A percentile compares a stretch with the other conserved stretches of the same genome.
phyloP scores from a whole-genome alignment of 1,284 basidiomycete species.

The Tremellales sp. region DNA sequence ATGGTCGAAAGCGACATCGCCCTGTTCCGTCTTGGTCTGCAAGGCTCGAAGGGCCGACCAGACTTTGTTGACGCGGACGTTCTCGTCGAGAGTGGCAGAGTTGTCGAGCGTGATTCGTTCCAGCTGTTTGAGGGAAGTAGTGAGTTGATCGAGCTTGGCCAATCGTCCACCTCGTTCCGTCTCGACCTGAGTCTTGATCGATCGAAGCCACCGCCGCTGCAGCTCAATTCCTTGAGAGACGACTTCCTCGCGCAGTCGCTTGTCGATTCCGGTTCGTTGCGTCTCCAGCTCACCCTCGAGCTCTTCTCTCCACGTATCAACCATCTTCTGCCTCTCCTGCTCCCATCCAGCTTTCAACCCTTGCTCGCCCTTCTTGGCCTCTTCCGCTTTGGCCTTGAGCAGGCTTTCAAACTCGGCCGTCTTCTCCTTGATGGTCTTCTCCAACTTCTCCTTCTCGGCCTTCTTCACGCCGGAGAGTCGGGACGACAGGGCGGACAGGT shows the following conservation, averaged over 20 bases:
- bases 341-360: slow-evolving; percentile 80
- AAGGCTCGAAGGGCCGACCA: slow-evolving; percentile 51
- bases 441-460: slow-evolving; percentile 71
- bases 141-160: slow-evolving; percentile 89
- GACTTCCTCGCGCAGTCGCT: slow-evolving; percentile 89
- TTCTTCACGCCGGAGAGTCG: slow-evolving; percentile 78
- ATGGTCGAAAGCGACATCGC: slow-evolving; percentile 71
- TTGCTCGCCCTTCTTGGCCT: slow-evolving; percentile 78
- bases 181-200: slow-evolving; percentile 93
- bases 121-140: slow-evolving; percentile 81
- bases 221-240: slow-evolving; percentile 95
- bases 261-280: slow-evolving; percentile 90
- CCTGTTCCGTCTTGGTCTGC: slow-evolving; percentile 54
- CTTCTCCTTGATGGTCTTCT: slow-evolving; percentile 75
- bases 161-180: slow-evolving; percentile 93
- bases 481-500: slow-evolving; percentile 72
- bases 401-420: slow-evolving; percentile 77
- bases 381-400: slow-evolving; percentile 77
- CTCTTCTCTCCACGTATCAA: slow-evolving; percentile 77
- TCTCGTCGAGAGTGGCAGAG: slow-evolving; percentile 80
- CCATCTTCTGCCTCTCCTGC: slow-evolving; percentile 69
- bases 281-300: slow-evolving; percentile 79
- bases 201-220: slow-evolving; percentile 91
- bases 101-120: slow-evolving; percentile 90
- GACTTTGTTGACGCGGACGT: slow-evolving; percentile 69